Evolutionary conservation across 805 yeast species (phyloP).

Genomic region (Wickerhamomyces subpelliculosus): DNA sequence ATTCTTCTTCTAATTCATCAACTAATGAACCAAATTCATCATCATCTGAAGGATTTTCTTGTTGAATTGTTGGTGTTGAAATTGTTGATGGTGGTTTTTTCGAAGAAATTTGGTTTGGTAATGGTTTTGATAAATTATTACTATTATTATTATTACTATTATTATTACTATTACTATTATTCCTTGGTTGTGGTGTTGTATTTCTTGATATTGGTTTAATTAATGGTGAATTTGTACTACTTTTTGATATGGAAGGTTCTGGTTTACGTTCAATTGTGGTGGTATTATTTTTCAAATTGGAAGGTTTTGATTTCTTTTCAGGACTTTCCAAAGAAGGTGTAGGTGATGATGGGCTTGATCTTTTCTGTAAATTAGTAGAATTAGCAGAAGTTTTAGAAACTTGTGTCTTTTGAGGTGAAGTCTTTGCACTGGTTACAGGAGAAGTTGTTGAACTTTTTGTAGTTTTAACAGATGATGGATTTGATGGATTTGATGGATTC

Average conservation of each 20-base stretch:
- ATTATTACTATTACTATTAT: no score
- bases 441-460: constrained; percentile 7
- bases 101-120: constrained; percentile 7
- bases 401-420: no score
- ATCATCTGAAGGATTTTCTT: constrained; percentile 1
- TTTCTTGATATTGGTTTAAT: background rate
- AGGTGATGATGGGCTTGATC: constrained; percentile 10
- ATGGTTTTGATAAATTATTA: background rate
- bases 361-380: background rate
- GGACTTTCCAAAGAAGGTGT: background rate
- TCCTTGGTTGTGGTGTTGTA: background rate
- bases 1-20: constrained; percentile 20
- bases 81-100: constrained; percentile 16
- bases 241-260: no score
- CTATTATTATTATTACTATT: no score
- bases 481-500: background rate
- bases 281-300: no score
- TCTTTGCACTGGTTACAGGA: no score
- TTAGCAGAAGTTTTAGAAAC: no score
- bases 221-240: no score
- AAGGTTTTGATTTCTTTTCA: background rate
- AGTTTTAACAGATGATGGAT: background rate
- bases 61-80: constrained; percentile 10
- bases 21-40: constrained; percentile 17
- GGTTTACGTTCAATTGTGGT: no score